Conservation (phyloP, 2,329 filamentous ascomycete genomes). For the Cryphonectria radicalis region DNA sequence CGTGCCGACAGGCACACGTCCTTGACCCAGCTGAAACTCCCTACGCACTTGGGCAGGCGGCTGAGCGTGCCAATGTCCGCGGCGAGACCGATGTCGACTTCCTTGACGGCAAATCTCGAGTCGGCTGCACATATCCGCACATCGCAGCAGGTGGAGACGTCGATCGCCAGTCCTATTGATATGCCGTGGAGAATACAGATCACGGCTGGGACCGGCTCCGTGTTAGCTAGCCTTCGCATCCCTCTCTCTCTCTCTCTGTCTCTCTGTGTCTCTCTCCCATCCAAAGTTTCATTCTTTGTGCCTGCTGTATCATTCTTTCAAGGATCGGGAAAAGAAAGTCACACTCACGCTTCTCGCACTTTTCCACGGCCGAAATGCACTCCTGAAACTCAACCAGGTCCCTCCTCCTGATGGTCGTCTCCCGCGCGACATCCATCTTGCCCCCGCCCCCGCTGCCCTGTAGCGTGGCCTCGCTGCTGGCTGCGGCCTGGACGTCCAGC, state of each 20-base stretch:
- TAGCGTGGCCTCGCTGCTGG: constrained; percentile 51
- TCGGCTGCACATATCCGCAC: constrained; percentile 67
- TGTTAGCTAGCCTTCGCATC: neutral
- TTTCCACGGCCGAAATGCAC: constrained; percentile 75
- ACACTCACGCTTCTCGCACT: constrained; percentile 80
- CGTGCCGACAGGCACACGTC: constrained; percentile 76
- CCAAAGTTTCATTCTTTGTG: too few species aligned
- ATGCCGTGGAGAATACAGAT: constrained; percentile 82
- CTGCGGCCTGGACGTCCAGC: constrained; percentile 77
- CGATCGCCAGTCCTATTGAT: constrained; percentile 76
- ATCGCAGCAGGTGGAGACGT: constrained; percentile 72
- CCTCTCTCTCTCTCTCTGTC: neutral
- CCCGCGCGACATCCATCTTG: constrained; percentile 64
- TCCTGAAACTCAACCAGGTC: constrained; percentile 81
- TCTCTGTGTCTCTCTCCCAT: neutral
- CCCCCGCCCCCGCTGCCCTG: constrained; percentile 35
- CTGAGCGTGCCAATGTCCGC: constrained; percentile 79
- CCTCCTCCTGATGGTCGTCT: constrained; percentile 63
- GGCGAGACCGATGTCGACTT: constrained; percentile 81
- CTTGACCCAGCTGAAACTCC: constrained; percentile 76
- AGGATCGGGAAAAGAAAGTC: neutral
- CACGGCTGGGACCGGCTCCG: constrained; percentile 60
- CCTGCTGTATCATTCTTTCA: neutral
- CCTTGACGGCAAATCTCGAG: constrained; percentile 72
- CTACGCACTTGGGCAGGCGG: constrained; percentile 74